Evolutionary conservation across 495 filamentous ascomycete species (phyloP).

Genomic region (Aspergillus wentii): DNA sequence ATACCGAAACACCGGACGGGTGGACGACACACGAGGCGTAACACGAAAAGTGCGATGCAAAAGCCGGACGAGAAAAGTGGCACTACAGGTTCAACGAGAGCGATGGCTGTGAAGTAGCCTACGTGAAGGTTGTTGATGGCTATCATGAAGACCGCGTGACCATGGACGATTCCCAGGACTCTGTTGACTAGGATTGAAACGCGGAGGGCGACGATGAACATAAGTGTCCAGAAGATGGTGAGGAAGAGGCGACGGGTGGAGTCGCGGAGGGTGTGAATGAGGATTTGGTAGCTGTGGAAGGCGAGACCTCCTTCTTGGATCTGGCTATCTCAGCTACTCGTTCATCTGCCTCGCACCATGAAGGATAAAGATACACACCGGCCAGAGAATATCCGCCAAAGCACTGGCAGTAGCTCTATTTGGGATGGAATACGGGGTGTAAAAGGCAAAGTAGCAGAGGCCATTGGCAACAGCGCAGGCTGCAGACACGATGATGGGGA

Average conservation of each 20-base stretch:
- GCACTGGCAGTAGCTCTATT: conserved; percentile 18
- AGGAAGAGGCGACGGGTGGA: conserved; percentile 15
- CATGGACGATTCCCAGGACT: conserved; percentile 8
- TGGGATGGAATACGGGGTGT: conserved; percentile 14
- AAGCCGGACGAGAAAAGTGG: conserved; percentile 24
- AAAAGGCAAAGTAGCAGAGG: conserved; percentile 32
- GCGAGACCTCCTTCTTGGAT: conserved; percentile 34
- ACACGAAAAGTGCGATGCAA: conserved; percentile 14
- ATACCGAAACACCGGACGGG: conserved; percentile 19
- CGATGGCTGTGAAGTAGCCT: conserved; percentile 29
- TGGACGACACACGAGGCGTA: conserved; percentile 11
- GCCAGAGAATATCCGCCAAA: conserved; percentile 28
- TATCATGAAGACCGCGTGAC: neutral
- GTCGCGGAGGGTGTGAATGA: conserved; percentile 19
- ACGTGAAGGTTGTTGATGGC: conserved; percentile 26
- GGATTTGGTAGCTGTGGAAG: conserved; percentile 34
- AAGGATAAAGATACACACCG: too few relatives aligned
- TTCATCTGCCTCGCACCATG: too few relatives aligned
- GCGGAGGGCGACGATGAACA: conserved; percentile 17
- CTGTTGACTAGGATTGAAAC: conserved; percentile 20
- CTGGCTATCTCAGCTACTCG: conserved; percentile 9
- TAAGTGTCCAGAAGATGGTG: conserved; percentile 26
- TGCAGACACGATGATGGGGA: conserved; percentile 25
- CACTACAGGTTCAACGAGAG: conserved; percentile 23
- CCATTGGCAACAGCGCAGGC: conserved; percentile 27